phyloP scores from a whole-genome alignment of 2,329 filamentous ascomycete species.

The Penicillium sp. region DNA sequence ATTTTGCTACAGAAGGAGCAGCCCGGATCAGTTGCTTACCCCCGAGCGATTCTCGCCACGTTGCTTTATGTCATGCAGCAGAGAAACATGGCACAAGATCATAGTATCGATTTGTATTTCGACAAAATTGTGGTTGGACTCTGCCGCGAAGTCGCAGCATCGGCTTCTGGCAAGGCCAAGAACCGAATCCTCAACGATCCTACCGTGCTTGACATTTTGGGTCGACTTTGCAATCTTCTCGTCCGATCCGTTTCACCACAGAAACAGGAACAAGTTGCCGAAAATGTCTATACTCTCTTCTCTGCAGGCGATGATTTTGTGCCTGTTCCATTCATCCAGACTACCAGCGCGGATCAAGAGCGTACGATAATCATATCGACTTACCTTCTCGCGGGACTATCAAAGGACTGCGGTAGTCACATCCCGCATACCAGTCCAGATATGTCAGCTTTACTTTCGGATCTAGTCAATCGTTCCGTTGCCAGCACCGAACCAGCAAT shows the following conservation, averaged over 20 bases:
- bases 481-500: slow-evolving; percentile 33
- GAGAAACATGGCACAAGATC: slow-evolving; percentile 46
- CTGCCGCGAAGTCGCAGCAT: slow-evolving; percentile 40
- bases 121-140: slow-evolving; percentile 52
- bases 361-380: slow-evolving; percentile 57
- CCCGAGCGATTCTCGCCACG: slow-evolving; percentile 60
- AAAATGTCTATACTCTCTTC: slow-evolving; percentile 58
- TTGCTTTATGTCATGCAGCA: slow-evolving; percentile 61
- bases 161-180: slow-evolving; percentile 34
- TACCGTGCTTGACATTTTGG: slow-evolving; percentile 58
- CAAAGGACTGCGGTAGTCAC: slow-evolving; percentile 34
- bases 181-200: slow-evolving; percentile 50
- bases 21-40: slow-evolving; percentile 51
- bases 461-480: slow-evolving; percentile 37
- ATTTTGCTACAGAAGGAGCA: slow-evolving; percentile 54
- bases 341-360: slow-evolving; percentile 35
- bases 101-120: slow-evolving; percentile 48
- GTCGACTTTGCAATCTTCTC: slow-evolving; percentile 60
- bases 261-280: slow-evolving; percentile 52
- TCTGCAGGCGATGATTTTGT: slow-evolving; percentile 35
- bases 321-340: slow-evolving; percentile 36
- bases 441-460: slow-evolving; percentile 36
- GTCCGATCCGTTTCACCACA: slow-evolving; percentile 54
- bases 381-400: slow-evolving; percentile 56
- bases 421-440: slow-evolving; percentile 35